Evolutionary conservation across 257 asterid species (phyloP).

Genomic region (Salvia splendens): DNA sequence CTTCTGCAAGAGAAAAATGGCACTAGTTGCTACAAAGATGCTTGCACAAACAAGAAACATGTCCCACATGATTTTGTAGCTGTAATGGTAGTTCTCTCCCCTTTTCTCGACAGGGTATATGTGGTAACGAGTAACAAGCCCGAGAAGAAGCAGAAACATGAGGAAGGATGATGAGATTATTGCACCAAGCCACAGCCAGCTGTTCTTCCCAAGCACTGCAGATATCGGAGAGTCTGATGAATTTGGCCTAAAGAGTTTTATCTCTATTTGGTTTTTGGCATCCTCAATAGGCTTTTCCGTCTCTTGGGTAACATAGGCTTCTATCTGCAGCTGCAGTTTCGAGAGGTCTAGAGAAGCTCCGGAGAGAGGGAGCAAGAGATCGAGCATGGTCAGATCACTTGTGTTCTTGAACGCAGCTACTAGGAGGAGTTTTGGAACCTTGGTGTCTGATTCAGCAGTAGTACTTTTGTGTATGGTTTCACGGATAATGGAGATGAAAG

Average conservation of each 20-base stretch:
- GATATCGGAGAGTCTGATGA: conserved; percentile 46
- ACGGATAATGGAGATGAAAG: conserved; percentile 58
- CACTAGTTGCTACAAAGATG: conserved; percentile 50
- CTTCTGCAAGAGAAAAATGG: conserved; percentile 52
- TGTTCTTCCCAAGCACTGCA: conserved; percentile 45
- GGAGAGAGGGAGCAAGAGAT: conserved; percentile 52
- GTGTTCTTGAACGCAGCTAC: conserved; percentile 54
- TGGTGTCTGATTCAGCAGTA: conserved; percentile 17
- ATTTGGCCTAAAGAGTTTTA: conserved; percentile 41
- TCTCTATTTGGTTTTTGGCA: conserved; percentile 30
- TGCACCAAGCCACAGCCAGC: conserved; percentile 71
- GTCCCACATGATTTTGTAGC: conserved; percentile 53
- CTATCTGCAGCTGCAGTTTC: conserved; percentile 40
- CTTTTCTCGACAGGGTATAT: conserved; percentile 52
- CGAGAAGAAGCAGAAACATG: conserved; percentile 55
- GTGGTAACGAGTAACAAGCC: conserved; percentile 49
- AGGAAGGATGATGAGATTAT: conserved; percentile 58
- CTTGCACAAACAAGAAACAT: conserved; percentile 47
- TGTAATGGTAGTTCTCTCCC: conserved; percentile 53
- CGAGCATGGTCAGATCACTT: conserved; percentile 49
- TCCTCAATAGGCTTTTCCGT: conserved; percentile 35
- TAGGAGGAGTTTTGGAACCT: conserved; percentile 44
- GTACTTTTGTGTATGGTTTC: conserved; percentile 39
- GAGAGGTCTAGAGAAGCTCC: conserved; percentile 34
- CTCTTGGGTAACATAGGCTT: conserved; percentile 61